Base-by-base conservation (phyloP, 2,329 filamentous ascomycete genomes). In the Calonectria crousiana region DNA sequence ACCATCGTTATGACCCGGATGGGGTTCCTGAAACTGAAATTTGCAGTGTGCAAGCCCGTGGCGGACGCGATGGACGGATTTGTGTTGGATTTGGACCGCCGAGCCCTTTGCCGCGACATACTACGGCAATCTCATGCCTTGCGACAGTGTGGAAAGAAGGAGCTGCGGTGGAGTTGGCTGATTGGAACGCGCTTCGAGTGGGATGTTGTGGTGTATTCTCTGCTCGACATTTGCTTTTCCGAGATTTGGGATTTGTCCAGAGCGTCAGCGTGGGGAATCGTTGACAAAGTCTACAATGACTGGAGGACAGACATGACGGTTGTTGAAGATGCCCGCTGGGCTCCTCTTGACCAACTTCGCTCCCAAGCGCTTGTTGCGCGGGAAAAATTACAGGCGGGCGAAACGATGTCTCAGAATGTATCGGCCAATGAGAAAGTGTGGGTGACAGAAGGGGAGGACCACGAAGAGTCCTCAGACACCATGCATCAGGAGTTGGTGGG, bases 311-410 rank as follows among this genome's bases (percentile, higher is more conserved):
- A 64, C 44, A 18, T 62, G 14, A 53, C 71, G 6, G 44, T 69
- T n/a, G 26, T 58, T 34, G 65, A 34, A 10, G 75, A 75, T 38
- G 52, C 23, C 18, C 71, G 74, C 20, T 77, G 75, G 74, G 49
- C 13, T 13, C 52, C 65, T 18, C 69, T 77, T n/a, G 74, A 74
- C 23, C 13, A 71, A 9, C 74, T 77, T 23, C 41, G 26, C 8
- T 47, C 53, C 16, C 44, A 69, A 23, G 70, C 70, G 11, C 60
- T 47, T 20, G n/a, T 8, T 16, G 49, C 11, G 28, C 32, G 26
- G 49, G 49, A 38, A 16, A 70, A n/a, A 28, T 8, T 62, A 36
- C 53, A 38, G 36, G 8, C 30, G n/a, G 13, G 41, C 6, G 18
- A n/a, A 62, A 28, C 14, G 18, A 26, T 20, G 18, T 30, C 34